A percentile compares a stretch with the other conserved stretches of the same genome.
Evolutionary conservation across 139 green algal species (phyloP).

Genomic region (Tetraselmis chui): DNA sequence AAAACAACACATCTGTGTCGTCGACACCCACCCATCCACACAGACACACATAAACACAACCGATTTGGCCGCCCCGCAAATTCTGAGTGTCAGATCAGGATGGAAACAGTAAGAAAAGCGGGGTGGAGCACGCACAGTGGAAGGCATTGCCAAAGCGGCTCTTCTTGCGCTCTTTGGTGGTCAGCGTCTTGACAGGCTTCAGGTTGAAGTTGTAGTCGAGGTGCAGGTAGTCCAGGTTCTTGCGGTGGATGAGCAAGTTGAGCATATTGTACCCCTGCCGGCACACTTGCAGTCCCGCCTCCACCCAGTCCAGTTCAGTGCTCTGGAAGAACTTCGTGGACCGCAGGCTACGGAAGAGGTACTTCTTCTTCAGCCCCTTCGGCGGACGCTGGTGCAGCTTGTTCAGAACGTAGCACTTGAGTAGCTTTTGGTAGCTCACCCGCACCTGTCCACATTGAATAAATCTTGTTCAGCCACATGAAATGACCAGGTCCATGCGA

Average conservation of each 20-base stretch:
- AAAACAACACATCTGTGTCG: too few relatives aligned
- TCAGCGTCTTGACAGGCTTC: conserved; percentile 99
- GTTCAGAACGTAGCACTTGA: conserved; percentile 99
- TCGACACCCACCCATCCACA: too few relatives aligned
- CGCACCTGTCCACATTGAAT: too few relatives aligned
- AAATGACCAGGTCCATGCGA: too few relatives aligned
- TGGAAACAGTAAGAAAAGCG: background rate
- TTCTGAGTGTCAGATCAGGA: too few relatives aligned
- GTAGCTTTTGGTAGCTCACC: conserved; percentile 99
- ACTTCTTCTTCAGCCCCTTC: conserved; percentile 87
- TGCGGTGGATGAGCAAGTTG: conserved; percentile 99
- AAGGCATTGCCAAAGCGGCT: conserved; percentile 98
- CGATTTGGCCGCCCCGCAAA: too few relatives aligned
- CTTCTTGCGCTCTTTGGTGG: conserved; percentile 99
- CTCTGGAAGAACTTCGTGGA: conserved; percentile 99
- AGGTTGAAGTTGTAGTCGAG: conserved; percentile 99
- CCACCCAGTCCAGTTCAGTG: conserved; percentile 99
- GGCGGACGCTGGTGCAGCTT: conserved; percentile 84
- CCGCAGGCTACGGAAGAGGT: conserved; percentile 79
- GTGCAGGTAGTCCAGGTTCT: conserved; percentile 99
- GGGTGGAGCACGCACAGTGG: conserved; percentile 48
- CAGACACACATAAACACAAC: too few relatives aligned
- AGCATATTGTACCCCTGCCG: conserved; percentile 99
- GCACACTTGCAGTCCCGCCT: conserved; percentile 97
- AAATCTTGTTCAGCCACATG: too few relatives aligned